Percentiles rank a stretch among this genome's conserved stretches.
Conservation (phyloP, 441 rosid species). For the Erodium texanum region DNA sequence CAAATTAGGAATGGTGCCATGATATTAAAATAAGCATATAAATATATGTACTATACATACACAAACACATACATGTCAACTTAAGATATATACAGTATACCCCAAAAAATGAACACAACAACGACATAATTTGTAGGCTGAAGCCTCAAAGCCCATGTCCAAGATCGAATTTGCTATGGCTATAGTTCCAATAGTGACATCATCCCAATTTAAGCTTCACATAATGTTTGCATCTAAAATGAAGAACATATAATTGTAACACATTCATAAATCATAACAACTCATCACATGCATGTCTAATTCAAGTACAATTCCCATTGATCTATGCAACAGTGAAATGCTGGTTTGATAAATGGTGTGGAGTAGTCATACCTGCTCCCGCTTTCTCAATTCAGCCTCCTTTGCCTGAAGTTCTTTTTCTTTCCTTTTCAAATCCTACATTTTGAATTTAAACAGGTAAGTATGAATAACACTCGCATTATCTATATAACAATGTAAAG, state of each 20-base stretch:
- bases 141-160: not conserved
- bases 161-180: not conserved
- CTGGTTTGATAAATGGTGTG: not conserved
- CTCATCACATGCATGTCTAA: not conserved
- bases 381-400: conserved; percentile 79
- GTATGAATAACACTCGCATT: not conserved
- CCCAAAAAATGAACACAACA: not conserved
- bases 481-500: conserved; percentile 4
- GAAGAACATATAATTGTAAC: not conserved
- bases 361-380: conserved; percentile 59
- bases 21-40: not conserved
- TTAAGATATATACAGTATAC: too few relatives aligned
- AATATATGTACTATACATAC: not conserved
- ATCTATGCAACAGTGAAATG: not conserved
- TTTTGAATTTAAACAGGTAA: conserved; percentile 1
- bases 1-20: conserved; percentile 9
- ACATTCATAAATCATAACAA: not conserved
- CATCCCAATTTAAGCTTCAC: not conserved
- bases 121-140: not conserved
- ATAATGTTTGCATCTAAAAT: not conserved
- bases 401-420: conserved; percentile 90
- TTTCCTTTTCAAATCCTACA: conserved; percentile 65
- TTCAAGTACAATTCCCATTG: not conserved
- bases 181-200: not conserved
- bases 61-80: not conserved